Conservation (phyloP, 116 monocot genomes). For the Dioscorea cayenensis region DNA sequence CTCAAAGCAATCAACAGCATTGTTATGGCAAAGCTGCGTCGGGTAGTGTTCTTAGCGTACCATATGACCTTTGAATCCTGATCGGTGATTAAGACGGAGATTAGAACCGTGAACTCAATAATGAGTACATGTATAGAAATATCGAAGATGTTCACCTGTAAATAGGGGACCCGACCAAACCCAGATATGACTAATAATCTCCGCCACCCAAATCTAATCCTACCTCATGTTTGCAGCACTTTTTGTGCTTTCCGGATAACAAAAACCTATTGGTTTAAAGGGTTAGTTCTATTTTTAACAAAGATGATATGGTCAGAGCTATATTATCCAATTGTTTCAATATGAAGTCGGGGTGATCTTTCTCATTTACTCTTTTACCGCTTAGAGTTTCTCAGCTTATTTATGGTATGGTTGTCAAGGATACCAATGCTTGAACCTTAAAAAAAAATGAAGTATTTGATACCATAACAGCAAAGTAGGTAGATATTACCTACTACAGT, state of each 20-base stretch:
- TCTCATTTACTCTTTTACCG: no score
- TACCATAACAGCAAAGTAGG: neutral
- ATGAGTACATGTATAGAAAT: neutral
- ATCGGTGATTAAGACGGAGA: neutral
- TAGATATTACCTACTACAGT: conserved; percentile 70
- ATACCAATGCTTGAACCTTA: no score
- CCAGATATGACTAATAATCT: conserved; percentile 79
- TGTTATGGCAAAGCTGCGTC: conserved; percentile 69
- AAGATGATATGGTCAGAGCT: neutral
- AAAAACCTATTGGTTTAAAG: conserved; percentile 48
- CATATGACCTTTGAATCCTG: conserved; percentile 81
- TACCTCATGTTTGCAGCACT: conserved; percentile 80
- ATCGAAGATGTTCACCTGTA: conserved; percentile 56
- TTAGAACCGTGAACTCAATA: neutral
- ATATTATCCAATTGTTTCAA: neutral
- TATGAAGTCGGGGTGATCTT: no score
- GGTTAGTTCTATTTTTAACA: neutral
- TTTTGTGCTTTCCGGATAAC: conserved; percentile 62
- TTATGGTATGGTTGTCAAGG: no score
- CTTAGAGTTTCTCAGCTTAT: no score
- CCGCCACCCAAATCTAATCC: conserved; percentile 77
- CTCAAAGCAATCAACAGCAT: conserved; percentile 98
- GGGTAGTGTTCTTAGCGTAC: conserved; percentile 63
- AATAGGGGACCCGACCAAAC: conserved; percentile 83
- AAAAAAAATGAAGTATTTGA: no score